Evolutionary conservation across 2,329 filamentous ascomycete species (phyloP), one percentile per base, ranked within the genome.

Genomic region (Cordyceps tenuipes): DNA sequence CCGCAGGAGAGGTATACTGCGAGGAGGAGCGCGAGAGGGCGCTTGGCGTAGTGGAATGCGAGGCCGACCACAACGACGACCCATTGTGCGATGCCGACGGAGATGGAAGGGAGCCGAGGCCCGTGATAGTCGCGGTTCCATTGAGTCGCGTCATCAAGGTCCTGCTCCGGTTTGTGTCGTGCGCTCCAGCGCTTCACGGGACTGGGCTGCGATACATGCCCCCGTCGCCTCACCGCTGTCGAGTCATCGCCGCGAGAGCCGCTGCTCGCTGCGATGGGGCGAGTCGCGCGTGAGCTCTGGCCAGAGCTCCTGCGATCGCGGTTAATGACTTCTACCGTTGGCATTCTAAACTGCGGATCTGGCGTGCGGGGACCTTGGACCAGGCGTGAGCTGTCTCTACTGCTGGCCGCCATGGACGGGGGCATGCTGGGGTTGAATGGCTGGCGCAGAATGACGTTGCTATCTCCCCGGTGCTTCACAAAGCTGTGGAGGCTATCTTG

Each of bases 11-110:
- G 71, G 67, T 87, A 87, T 49, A 84, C 68, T 13, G 86, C 80
- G 13, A 91, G 70, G 2, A 83, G 69, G 61, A 86, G 75, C 8
- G 83, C 84, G 26, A 91, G 73, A 0, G 89, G 79, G 49, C 82
- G 84, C 70, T 89, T 87, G 3, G 85, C 75, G 59, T 85, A 82
- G 19, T 79, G 76, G 53, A 90, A 77, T 3, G 85, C 81, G 58
- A 85, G 78, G 5, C 76, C 75, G 13, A 88, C 62, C 17, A 89
- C 75, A 34, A 82, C 82, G 2, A 82, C 63, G 3, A 76, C 61
- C 78, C 86, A 89, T 21, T 69, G 68, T 5, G 76, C 61, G 3
- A 73, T 69, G 47, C 75, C 71, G 58, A 75, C 74, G 8, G 79
- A 7, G 7, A 73, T 71, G 3, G 68, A 66, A 0, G 76, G 76